Evolutionary conservation across 176 grass and related monocot species (phyloP), one percentile per base, ranked within the genome.

Genomic region (Leersia perrieri): DNA sequence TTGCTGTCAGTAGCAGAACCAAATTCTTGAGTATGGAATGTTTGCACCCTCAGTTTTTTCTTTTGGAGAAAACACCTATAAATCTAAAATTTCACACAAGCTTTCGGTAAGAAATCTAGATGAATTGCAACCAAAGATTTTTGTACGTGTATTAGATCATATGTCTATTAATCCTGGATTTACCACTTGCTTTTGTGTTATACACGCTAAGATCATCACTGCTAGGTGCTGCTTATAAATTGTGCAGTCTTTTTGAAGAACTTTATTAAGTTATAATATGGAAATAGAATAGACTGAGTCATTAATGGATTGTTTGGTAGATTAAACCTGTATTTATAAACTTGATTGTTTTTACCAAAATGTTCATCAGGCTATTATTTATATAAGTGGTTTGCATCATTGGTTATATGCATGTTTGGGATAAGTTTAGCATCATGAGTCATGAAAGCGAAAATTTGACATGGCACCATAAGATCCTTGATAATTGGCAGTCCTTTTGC

Each of bases 391-490:
- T 51, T 51, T 60, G 2, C 12, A 27, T 29, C 66, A n/a, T 65
- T 70, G 28, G 78, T 80, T 80, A 70, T 70, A 60, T 80, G 15
- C 18, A 36, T 35, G 65, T 57, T 80, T 32, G 2, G n/a, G 36
- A 30, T 63, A 63, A 65, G 35, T 63, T 65, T 11, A 78, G 33
- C 16, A 11, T 63, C 51, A 73, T 15, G 25, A 53, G 61, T 30
- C 12, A 74, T 7, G 35, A 74, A 14, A 31, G 3, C 47, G 76
- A 39, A 80, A 67, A 57, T 66, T 80, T 41, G 34, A 72, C 57
- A 33, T 22, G 61, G 9, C 58, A 49, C 29, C 4, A n/a, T 79
- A 65, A 36, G 23, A 49, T 74, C 34, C 45, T 79, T 49, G 42
- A 78, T n/a, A 40, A 72, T 47, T 73, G 47, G 28, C 11, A 7